Evolutionary conservation across 805 yeast species (phyloP), one percentile per base, ranked within the genome.

Genomic region (Alloascoidea africana): DNA sequence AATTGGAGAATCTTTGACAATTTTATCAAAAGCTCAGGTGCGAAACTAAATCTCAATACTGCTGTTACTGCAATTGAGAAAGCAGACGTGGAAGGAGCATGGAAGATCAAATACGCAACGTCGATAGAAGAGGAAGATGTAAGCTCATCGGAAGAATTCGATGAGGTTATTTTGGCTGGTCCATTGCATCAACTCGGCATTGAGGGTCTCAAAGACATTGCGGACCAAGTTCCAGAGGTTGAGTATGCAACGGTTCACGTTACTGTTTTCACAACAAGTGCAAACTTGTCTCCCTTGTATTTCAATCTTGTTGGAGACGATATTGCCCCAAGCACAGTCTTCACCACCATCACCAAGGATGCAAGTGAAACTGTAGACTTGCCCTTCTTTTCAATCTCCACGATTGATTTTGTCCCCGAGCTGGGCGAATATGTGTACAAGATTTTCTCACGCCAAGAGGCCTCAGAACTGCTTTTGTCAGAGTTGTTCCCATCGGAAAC

Each of bases 81-180:
- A 15, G n/a, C n/a, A n/a, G n/a, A n/a, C n/a, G n/a, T n/a, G n/a
- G n/a, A n/a, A n/a, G n/a, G n/a, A n/a, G n/a, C n/a, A n/a, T n/a
- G n/a, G n/a, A n/a, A n/a, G n/a, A n/a, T n/a, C n/a, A n/a, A n/a
- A n/a, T n/a, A n/a, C n/a, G n/a, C n/a, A 17, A 37, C 2, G 17
- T 27, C 4, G 39, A 27, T 5, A 18, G 33, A 16, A 40, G 46
- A 8, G 45, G 50, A 39, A 40, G 34, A 15, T 43, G 49, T 39
- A 36, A 37, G 3, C 23, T 23, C 11, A 18, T 37, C 2, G 14
- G 18, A 51, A 11, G 19, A 30, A 2, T 68, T 55, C 42, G 71
- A 68, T 41, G 51, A 63, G 16, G 67, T 68, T 4, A 50, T 68
- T 14, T 45, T 68, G 14, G 71, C 72, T 1, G 52, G 66, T 0